A percentile compares a stretch with the other conserved stretches of the same genome.
Evolutionary conservation across 441 rosid genomes (phyloP).

Genomic region (Brassica hybrid): DNA sequence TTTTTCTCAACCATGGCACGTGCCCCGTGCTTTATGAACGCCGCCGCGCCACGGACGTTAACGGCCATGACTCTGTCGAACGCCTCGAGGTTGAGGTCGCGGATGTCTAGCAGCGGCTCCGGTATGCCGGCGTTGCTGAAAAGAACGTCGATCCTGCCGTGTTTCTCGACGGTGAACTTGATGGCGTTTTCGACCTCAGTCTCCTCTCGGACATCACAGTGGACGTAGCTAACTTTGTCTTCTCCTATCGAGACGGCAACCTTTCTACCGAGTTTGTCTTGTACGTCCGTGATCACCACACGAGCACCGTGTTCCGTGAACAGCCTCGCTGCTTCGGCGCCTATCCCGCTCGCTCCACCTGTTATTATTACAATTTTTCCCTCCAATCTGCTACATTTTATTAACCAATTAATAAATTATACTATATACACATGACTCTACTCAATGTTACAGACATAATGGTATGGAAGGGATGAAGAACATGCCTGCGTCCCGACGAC

Average conservation of each 20-base stretch:
- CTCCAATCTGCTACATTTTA: conserved; percentile 30
- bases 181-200: conserved; percentile 44
- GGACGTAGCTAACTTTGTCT: conserved; percentile 25
- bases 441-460: not conserved
- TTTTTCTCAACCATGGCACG: conserved; percentile 47
- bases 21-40: conserved; percentile 53
- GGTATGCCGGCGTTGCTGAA: conserved; percentile 53
- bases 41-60: conserved; percentile 49
- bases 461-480: not conserved
- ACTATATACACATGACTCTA: not conserved
- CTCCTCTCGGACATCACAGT: conserved; percentile 46
- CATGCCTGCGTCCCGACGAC: not conserved
- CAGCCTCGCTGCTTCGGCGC: conserved; percentile 44
- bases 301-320: conserved; percentile 44
- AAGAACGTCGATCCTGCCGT: conserved; percentile 54
- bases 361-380: conserved; percentile 46
- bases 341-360: conserved; percentile 46
- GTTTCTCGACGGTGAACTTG: conserved; percentile 38
- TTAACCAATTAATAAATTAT: not conserved
- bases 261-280: conserved; percentile 36
- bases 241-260: conserved; percentile 16
- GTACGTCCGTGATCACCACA: conserved; percentile 44
- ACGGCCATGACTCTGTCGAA: conserved; percentile 45
- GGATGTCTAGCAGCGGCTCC: conserved; percentile 33
- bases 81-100: conserved; percentile 40